phyloP scores from a whole-genome alignment of 2,329 filamentous ascomycete genomes.

The Hypoxylon sp. region DNA sequence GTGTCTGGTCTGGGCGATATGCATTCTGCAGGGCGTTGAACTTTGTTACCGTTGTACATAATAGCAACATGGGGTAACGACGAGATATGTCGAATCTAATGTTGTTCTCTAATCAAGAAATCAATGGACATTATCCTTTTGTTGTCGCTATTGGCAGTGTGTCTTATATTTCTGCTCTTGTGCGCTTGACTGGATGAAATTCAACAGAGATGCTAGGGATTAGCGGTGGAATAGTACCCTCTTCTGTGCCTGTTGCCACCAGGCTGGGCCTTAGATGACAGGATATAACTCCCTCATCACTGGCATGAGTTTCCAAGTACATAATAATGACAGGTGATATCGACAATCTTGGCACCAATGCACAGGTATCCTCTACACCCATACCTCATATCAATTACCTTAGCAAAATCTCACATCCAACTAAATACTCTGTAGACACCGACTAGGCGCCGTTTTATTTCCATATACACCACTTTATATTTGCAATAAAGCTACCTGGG shows the following conservation, averaged over 20 bases:
- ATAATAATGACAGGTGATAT: slow-evolving; percentile 29
- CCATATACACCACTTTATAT: not conserved
- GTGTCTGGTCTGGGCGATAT: slow-evolving; percentile 27
- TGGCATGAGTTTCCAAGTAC: slow-evolving; percentile 1
- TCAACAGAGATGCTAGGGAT: not conserved
- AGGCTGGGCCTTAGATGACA: not conserved
- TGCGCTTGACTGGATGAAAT: not conserved
- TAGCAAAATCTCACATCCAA: not conserved
- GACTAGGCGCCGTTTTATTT: not conserved
- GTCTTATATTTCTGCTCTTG: not conserved
- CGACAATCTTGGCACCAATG: slow-evolving; percentile 31
- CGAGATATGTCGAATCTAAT: slow-evolving; percentile 8
- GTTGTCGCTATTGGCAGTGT: not conserved
- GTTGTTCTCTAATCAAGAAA: not conserved
- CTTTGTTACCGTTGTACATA: slow-evolving; percentile 16
- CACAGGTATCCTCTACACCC: slow-evolving; percentile 13
- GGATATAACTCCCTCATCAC: not conserved
- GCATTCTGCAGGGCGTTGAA: slow-evolving; percentile 34
- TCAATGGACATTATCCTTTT: not conserved
- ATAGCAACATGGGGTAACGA: slow-evolving; percentile 9
- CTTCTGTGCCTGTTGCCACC: not conserved
- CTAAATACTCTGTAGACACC: not conserved
- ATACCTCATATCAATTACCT: slow-evolving; percentile 9
- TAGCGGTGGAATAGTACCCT: not conserved
- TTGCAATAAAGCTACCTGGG: not conserved